Percentiles rank a stretch among this genome's conserved stretches.
These are phyloP conservation scores for Ophiostoma fasciatum DNA, from an alignment of 2,329 filamentous ascomycete genomes.

Conservation along the genomic window DNA sequence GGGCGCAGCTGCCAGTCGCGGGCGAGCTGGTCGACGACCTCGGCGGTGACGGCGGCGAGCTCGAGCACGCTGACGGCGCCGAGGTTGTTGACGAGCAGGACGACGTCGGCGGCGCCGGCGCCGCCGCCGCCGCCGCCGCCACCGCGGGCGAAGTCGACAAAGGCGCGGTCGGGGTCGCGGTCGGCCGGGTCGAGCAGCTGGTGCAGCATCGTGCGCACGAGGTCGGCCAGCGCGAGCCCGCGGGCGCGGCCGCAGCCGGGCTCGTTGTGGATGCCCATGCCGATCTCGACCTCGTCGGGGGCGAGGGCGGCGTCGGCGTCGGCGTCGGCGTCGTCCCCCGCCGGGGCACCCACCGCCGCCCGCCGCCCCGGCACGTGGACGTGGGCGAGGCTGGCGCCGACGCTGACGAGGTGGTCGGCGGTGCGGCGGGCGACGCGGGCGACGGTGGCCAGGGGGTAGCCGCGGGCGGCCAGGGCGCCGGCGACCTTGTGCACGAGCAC, in stretches of 20 bases:
- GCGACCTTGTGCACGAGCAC: conserved; percentile 84
- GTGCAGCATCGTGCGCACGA: conserved; percentile 50
- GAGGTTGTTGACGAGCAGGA: conserved; percentile 61
- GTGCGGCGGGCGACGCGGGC: conserved; percentile 55
- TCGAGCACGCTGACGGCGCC: conserved; percentile 64
- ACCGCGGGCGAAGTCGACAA: conserved; percentile 49
- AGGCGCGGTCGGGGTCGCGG: conserved; percentile 55
- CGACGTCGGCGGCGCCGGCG: conserved; percentile 47
- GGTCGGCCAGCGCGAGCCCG: conserved; percentile 34
- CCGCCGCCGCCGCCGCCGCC: too few relatives aligned
- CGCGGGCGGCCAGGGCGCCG: conserved; percentile 65
- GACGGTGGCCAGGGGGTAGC: conserved; percentile 54
- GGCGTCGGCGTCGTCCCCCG: conserved; percentile 26
- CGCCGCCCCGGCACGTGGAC: conserved; percentile 87
- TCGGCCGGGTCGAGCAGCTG: conserved; percentile 54
- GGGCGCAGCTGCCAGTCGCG: conserved; percentile 43
- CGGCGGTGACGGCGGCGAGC: conserved; percentile 54
- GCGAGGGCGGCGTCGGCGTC: conserved; percentile 41
- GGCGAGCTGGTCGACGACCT: conserved; percentile 50
- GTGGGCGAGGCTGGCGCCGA: conserved; percentile 74
- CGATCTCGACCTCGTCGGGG: conserved; percentile 44
- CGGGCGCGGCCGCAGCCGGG: conserved; percentile 37
- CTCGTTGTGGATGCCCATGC: conserved; percentile 71
- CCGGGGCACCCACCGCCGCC: too few relatives aligned
- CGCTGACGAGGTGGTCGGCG: conserved; percentile 64